Evolutionary conservation across 345 rosid genomes (phyloP), one percentile per base, ranked within the genome.

Genomic region (Odontarrhena argentea): DNA sequence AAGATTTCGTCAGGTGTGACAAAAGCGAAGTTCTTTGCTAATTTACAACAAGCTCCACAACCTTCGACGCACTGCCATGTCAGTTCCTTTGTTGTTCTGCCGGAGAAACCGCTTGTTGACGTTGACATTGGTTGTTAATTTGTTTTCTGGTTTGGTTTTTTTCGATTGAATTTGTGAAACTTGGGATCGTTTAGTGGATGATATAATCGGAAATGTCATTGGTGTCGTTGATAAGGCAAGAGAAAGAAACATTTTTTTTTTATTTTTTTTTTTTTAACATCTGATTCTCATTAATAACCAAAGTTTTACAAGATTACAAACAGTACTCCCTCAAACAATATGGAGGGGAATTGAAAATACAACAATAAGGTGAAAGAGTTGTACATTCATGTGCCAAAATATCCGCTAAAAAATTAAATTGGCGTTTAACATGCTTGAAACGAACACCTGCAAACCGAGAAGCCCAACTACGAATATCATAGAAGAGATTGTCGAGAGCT

Each of bases 11-110:
- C 96, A 9, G 98, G 96, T 7, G 88, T 77, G 22, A 80, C 74
- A 15, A 89, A 89, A 58, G 83, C 73, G 9, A 93, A 89, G 44
- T 84, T 96, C 61, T 87, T 92, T 13, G 73, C 92, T 15, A 92
- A 68, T 82, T 89, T 87, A 82, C 98, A 92, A 71, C 96, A 89
- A 5, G 98, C 96, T 30, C 96, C 96, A 47, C 96, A 89, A 2
- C 82, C 76, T 55, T 85, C 87, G 6, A 81, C 78, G 75, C 98
- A 92, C 36, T 81, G 56, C 96, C 98, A 92, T 5, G 70, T 36
- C 8, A 67, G 68, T 63, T 87, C 92, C 74, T 67, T 73, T 58
- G 76, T 67, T 60, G 68, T 43, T 57, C 40, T 61, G 7, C 63
- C 55, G 7, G 81, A 77, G 14, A 82, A 83, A n/a, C 91, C 88